A percentile compares a stretch with the other conserved stretches of the same genome.
Evolutionary conservation across 2,329 filamentous ascomycete genomes (phyloP).

Genomic region (Epichloe typhina): DNA sequence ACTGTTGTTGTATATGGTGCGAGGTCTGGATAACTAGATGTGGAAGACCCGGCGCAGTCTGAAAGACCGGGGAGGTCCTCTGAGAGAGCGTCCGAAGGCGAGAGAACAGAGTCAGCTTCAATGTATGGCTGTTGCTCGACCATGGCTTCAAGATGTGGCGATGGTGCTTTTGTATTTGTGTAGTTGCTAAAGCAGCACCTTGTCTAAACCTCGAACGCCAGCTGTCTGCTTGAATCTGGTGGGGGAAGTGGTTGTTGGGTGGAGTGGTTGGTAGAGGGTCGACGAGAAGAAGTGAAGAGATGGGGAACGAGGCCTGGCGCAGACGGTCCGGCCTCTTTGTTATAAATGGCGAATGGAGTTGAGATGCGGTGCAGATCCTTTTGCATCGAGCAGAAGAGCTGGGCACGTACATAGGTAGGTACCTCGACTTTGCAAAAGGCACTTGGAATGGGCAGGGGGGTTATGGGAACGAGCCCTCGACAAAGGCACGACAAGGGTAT

Average conservation of each 20-base stretch:
- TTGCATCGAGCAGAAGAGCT: background rate
- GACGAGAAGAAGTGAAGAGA: slow-evolving; percentile 1
- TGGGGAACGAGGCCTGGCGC: slow-evolving; percentile 4
- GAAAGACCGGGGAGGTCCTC: slow-evolving; percentile 14
- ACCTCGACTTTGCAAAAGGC: background rate
- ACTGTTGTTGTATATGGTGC: slow-evolving; percentile 19
- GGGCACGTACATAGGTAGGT: background rate
- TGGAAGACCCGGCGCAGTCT: slow-evolving; percentile 12
- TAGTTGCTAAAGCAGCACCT: background rate
- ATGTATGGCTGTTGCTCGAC: slow-evolving; percentile 23
- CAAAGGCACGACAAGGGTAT: background rate
- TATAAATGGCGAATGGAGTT: slow-evolving; percentile 10
- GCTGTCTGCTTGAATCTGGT: slow-evolving; percentile 8
- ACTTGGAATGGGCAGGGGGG: slow-evolving; percentile 4
- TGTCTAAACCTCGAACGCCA: slow-evolving; percentile 9
- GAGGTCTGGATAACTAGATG: slow-evolving; percentile 17
- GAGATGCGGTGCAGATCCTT: slow-evolving; percentile 9
- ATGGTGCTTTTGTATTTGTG: background rate
- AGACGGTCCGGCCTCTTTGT: slow-evolving; percentile 11
- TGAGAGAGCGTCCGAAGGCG: slow-evolving; percentile 19
- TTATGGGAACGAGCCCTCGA: background rate
- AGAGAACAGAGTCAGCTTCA: slow-evolving; percentile 15
- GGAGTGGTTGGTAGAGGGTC: no score
- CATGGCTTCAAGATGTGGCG: slow-evolving; percentile 15
- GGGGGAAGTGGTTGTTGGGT: background rate